A percentile compares a stretch with the other conserved stretches of the same genome.
Conservation (phyloP, 768 basidiomycete genomes). For the Mycena rebaudengoi region DNA sequence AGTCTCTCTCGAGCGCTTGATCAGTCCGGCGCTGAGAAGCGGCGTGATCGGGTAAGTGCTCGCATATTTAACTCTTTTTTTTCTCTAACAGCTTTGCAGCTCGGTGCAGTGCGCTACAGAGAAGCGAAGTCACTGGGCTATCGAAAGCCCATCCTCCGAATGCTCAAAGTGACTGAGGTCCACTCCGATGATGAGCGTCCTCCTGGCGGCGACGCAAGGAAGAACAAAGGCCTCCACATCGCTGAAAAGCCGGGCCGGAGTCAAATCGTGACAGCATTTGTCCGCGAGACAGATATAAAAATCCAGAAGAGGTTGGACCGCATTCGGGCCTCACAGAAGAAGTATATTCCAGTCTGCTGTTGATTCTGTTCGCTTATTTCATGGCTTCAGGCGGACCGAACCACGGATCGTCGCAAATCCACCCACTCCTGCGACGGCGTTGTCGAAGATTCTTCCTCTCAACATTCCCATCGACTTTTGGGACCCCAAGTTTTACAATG, state of each 20-base stretch:
- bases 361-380: no score
- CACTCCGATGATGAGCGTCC: slow-evolving; percentile 5
- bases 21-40: neutral
- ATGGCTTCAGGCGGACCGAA: neutral
- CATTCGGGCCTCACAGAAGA: neutral
- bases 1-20: neutral
- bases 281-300: neutral
- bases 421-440: neutral
- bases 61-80: neutral
- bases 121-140: neutral
- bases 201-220: neutral
- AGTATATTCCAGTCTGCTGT: neutral
- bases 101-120: neutral
- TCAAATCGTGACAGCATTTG: neutral
- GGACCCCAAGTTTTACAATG: neutral
- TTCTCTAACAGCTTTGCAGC: neutral
- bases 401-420: neutral
- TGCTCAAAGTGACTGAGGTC: neutral
- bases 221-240: neutral
- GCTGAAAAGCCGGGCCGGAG: no score
- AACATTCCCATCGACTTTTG: slow-evolving; percentile 4
- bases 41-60: neutral
- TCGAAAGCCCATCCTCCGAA: neutral
- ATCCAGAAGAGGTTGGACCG: neutral
- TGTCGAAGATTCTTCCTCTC: neutral